Evolutionary conservation across 1,284 basidiomycete species (phyloP).

Genomic region (Somion occarium): DNA sequence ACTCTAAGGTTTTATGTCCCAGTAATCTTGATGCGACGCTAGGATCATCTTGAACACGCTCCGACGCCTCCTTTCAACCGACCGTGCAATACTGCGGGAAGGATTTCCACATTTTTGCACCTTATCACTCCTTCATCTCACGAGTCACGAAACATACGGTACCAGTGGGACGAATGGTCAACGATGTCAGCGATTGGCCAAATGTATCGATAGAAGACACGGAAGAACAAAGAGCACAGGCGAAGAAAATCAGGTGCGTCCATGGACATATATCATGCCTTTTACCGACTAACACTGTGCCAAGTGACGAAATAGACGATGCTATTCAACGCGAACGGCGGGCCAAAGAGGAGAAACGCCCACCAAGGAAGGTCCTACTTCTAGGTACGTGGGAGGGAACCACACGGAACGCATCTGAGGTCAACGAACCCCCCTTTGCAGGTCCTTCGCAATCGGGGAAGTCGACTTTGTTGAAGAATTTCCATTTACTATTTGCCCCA

Average conservation of each 20-base stretch:
- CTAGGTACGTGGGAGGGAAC: slow-evolving; percentile 10
- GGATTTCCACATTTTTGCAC: background rate
- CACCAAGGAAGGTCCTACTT: slow-evolving; percentile 16
- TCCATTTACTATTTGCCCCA: slow-evolving; percentile 57
- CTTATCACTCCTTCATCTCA: no score
- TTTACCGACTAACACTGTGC: background rate
- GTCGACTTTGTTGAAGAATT: slow-evolving; percentile 62
- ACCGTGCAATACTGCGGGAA: background rate
- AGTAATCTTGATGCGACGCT: background rate
- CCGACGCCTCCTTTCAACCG: background rate
- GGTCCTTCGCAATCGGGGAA: slow-evolving; percentile 67
- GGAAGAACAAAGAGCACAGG: slow-evolving; percentile 8
- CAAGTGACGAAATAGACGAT: slow-evolving; percentile 17
- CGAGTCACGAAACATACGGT: no score
- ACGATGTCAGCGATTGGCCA: slow-evolving; percentile 15
- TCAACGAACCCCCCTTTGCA: slow-evolving; percentile 17
- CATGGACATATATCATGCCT: no score
- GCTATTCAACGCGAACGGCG: slow-evolving; percentile 13
- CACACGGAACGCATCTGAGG: background rate
- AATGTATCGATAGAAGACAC: slow-evolving; percentile 8
- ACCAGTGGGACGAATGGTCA: no score
- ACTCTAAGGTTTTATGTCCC: background rate
- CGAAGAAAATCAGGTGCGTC: slow-evolving; percentile 14
- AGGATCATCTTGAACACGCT: background rate
- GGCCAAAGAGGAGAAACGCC: slow-evolving; percentile 12